Base-by-base conservation (phyloP, 257 asterid species). In the Ajuga chamaepitys region DNA sequence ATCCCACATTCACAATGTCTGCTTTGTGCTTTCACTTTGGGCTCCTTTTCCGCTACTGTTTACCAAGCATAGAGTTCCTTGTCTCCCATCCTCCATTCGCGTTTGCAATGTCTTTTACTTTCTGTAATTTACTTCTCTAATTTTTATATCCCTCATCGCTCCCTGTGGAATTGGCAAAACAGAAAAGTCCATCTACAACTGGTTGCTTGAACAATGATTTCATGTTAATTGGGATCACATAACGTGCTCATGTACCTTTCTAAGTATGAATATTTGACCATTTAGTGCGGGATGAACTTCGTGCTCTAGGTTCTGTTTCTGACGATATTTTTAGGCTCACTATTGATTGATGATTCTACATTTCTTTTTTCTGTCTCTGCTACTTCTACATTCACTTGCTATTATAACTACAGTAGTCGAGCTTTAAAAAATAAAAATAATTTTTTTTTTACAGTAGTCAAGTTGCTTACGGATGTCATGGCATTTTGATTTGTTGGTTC, bases 401-500 rank as follows among this genome's bases (percentile, higher is more conserved):
- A 47, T 65, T 61, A 63, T 52, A 45, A n/a, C 45, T 42, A 34
- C 21, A 53, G 35, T 47, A 16, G n/a, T 64, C 50, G 45, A 40
- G 58, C 52, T 47, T 53, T 41, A n/a, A n/a, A n/a, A n/a, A n/a
- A n/a, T n/a, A n/a, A n/a, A n/a, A n/a, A n/a, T n/a, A n/a, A n/a
- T n/a, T n/a, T n/a, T n/a, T n/a, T n/a, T n/a, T n/a, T n/a, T n/a
- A n/a, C n/a, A n/a, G n/a, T n/a, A n/a, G n/a, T n/a, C n/a, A 60
- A 68, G 52, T 64, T 12, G 63, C 14, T 0, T 57, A 5, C 55
- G 46, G 45, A 62, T 67, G 45, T 74, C 13, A 57, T 48, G 50
- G 64, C 71, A 54, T 67, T 58, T 70, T 32, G 56, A 41, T 34
- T 52, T 64, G 46, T 75, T 71, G 32, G 44, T 64, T 70, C 38